A percentile compares a stretch with the other conserved stretches of the same genome.
phyloP scores from a whole-genome alignment of 2,329 filamentous ascomycete genomes.

The Trichoderma sp. region DNA sequence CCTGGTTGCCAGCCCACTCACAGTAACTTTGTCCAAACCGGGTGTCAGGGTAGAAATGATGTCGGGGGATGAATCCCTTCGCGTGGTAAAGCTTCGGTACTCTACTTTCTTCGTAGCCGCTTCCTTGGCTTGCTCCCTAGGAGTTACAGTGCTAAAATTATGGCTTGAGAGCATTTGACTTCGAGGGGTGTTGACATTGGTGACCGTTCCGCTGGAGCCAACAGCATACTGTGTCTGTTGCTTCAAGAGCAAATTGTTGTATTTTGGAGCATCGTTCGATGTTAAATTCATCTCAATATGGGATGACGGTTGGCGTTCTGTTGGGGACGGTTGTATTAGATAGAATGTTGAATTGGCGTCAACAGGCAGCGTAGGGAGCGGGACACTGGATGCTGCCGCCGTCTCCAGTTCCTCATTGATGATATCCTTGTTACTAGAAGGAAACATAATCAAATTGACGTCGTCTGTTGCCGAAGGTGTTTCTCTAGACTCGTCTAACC shows the following conservation, averaged over 20 bases:
- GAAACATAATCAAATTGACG: conserved; percentile 28
- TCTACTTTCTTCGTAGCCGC: conserved; percentile 2
- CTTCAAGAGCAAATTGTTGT: conserved; percentile 1
- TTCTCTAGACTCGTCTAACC: conserved; percentile 19
- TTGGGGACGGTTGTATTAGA: conserved; percentile 35
- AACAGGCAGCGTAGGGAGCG: conserved; percentile 24
- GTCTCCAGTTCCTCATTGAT: conserved; percentile 13
- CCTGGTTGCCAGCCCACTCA: neutral
- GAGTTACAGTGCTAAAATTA: conserved; percentile 26
- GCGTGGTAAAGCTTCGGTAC: neutral
- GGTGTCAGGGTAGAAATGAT: conserved; percentile 16
- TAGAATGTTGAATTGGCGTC: conserved; percentile 33
- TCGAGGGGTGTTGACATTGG: conserved; percentile 39
- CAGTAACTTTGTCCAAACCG: neutral
- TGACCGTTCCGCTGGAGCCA: conserved; percentile 35
- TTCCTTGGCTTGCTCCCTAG: conserved; percentile 14
- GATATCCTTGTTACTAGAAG: conserved; percentile 25
- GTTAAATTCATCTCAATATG: conserved; percentile 32
- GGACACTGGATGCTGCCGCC: conserved; percentile 7
- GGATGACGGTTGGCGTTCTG: conserved; percentile 38
- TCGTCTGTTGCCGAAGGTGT: conserved; percentile 27
- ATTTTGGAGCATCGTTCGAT: conserved; percentile 23
- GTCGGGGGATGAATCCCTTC: conserved; percentile 24
- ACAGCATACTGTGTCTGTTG: conserved; percentile 8
- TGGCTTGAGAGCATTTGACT: conserved; percentile 29